phyloP scores from a whole-genome alignment of 1,284 basidiomycete genomes.

The Moesziomyces globuligerus region DNA sequence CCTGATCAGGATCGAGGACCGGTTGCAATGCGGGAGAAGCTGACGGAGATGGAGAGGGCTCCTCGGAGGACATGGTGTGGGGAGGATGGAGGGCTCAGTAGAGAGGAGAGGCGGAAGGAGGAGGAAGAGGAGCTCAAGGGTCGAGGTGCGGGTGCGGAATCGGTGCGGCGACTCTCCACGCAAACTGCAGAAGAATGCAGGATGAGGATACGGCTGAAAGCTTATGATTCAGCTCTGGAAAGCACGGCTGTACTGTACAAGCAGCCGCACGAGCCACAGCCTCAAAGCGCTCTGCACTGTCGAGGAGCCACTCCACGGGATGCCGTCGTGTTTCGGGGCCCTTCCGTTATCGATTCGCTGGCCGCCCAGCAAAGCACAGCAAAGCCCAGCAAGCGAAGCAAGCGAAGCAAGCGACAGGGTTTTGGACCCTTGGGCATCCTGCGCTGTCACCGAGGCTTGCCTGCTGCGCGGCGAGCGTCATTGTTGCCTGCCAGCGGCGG shows the following conservation, averaged over 20 bases:
- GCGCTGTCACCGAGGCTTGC: no score
- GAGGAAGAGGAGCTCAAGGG: no score
- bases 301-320: no score
- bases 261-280: background rate
- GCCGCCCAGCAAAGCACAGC: background rate
- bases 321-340: background rate
- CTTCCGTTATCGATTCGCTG: background rate
- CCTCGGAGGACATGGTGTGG: slow-evolving; percentile 1
- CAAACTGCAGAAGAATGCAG: no score
- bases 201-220: no score
- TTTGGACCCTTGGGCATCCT: background rate
- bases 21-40: background rate
- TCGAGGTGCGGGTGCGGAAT: no score
- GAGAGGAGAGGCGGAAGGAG: no score
- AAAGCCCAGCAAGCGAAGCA: no score
- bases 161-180: no score
- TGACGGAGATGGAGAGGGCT: slow-evolving; percentile 3
- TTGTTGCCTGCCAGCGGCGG: no score
- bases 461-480: no score
- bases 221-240: background rate
- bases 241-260: background rate
- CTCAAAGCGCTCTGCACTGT: no score
- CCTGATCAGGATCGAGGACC: slow-evolving; percentile 44
- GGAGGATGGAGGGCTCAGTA: background rate
- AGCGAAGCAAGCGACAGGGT: background rate